Percentiles rank a stretch among this genome's conserved stretches.
Evolutionary conservation across 352 stramenopile species (phyloP).

Genomic region (Aphanomyces cochlioides): DNA sequence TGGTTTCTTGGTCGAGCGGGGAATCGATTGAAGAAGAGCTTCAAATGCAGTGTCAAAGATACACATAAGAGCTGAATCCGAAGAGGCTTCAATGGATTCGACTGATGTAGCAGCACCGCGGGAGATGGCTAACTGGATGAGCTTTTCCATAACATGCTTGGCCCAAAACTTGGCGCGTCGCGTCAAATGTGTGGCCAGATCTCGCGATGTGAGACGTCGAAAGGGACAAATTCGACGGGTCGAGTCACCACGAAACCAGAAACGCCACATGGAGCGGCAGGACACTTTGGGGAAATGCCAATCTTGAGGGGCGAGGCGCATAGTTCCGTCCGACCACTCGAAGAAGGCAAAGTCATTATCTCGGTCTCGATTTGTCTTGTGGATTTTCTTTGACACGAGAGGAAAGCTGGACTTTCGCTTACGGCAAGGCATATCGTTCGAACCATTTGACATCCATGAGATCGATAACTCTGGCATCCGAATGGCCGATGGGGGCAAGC

Average conservation of each 20-base stretch:
- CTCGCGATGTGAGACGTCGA: background rate
- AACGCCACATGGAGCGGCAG: background rate
- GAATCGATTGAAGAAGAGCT: background rate
- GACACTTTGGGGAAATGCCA: background rate
- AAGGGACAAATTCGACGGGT: background rate
- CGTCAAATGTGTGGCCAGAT: background rate
- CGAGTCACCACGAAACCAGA: conserved; percentile 1
- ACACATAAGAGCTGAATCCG: background rate
- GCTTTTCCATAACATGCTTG: background rate
- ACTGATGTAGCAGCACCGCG: no score
- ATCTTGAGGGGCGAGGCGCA: background rate
- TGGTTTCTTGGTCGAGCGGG: background rate
- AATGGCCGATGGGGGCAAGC: background rate
- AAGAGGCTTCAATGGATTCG: background rate
- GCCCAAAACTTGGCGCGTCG: background rate
- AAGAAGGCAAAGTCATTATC: background rate
- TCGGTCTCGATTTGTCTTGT: background rate
- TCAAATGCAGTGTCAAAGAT: background rate
- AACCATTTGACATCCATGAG: background rate
- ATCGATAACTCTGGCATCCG: background rate
- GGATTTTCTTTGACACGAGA: background rate
- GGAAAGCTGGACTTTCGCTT: background rate
- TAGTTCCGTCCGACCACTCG: background rate
- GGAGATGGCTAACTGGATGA: background rate
- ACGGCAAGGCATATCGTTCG: conserved; percentile 1